These are phyloP conservation scores for Ustilago crameri DNA, from an alignment of 1,284 basidiomycete genomes.

Conservation along the genomic window DNA sequence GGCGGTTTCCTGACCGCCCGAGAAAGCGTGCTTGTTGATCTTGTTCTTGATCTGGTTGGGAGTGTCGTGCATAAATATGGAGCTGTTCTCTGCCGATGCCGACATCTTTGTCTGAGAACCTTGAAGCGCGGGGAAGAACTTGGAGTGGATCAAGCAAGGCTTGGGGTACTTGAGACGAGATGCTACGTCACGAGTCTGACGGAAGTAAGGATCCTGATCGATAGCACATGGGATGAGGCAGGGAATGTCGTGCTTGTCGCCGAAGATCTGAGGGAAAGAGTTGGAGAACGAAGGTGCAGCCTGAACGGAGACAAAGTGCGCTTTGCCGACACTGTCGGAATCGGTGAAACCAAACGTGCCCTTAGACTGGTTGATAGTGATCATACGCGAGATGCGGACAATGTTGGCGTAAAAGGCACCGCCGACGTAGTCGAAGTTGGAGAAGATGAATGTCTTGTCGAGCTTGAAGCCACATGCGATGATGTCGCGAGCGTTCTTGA, in stretches of 20 bases:
- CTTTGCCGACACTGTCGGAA: constrained; percentile 95
- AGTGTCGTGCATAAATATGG: constrained; percentile 96
- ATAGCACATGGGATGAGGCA: constrained; percentile 98
- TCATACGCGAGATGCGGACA: constrained; percentile 88
- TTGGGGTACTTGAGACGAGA: constrained; percentile 94
- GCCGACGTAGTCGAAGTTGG: constrained; percentile 85
- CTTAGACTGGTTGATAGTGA: constrained; percentile 92
- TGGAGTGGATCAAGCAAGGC: constrained; percentile 89
- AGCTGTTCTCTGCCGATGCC: constrained; percentile 87
- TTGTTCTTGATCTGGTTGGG: constrained; percentile 96
- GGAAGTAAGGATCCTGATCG: constrained; percentile 93
- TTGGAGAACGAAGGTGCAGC: constrained; percentile 97
- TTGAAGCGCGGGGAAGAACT: constrained; percentile 98
- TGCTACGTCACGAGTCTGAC: constrained; percentile 94
- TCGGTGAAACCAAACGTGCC: constrained; percentile 94
- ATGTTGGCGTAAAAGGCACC: constrained; percentile 95
- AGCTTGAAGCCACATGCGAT: constrained; percentile 94
- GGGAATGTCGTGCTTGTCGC: constrained; percentile 83
- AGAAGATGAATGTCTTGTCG: constrained; percentile 97
- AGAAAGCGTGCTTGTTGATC: constrained; percentile 78
- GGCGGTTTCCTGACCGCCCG: constrained; percentile 79
- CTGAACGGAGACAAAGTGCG: constrained; percentile 97
- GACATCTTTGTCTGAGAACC: constrained; percentile 99
- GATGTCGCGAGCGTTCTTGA: constrained; percentile 90
- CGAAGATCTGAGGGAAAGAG: constrained; percentile 98